Evolutionary conservation across 108 stramenopile species (phyloP).

Genomic region (Cyclotella choctawhatcheeana): DNA sequence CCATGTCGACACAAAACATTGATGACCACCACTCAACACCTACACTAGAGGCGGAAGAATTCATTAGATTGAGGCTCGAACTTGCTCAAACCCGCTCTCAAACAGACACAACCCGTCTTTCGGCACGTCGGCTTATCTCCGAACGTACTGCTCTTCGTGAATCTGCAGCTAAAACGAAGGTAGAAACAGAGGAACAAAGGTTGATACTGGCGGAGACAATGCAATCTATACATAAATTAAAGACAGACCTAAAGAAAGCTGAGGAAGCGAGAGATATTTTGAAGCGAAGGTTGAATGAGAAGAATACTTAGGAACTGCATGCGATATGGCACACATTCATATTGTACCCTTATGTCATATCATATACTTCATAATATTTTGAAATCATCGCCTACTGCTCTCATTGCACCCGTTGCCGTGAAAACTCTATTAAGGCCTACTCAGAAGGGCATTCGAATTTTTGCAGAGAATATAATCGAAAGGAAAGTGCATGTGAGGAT

Average conservation of each 20-base stretch:
- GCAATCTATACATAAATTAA: constrained; percentile 28
- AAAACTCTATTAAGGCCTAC: no score
- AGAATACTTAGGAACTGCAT: not conserved
- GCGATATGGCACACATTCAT: not conserved
- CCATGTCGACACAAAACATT: no score
- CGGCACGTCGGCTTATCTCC: constrained; percentile 28
- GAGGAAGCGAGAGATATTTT: constrained; percentile 23
- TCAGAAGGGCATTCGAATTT: no score
- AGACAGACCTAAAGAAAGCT: constrained; percentile 19
- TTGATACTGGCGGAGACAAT: constrained; percentile 29
- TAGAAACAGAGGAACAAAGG: constrained; percentile 31
- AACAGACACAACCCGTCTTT: constrained; percentile 30
- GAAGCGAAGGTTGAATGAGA: constrained; percentile 27
- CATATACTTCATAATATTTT: not conserved
- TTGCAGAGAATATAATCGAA: no score
- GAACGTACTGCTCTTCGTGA: constrained; percentile 27
- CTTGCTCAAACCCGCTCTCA: constrained; percentile 40
- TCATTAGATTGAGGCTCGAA: constrained; percentile 44
- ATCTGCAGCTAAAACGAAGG: constrained; percentile 11
- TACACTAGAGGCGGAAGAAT: constrained; percentile 28
- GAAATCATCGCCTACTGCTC: no score
- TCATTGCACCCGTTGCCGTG: no score
- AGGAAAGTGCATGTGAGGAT: no score
- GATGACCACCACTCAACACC: no score
- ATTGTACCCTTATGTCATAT: not conserved